phyloP scores from a whole-genome alignment of 2,329 filamentous ascomycete genomes.

The Colletotrichum orbiculare region DNA sequence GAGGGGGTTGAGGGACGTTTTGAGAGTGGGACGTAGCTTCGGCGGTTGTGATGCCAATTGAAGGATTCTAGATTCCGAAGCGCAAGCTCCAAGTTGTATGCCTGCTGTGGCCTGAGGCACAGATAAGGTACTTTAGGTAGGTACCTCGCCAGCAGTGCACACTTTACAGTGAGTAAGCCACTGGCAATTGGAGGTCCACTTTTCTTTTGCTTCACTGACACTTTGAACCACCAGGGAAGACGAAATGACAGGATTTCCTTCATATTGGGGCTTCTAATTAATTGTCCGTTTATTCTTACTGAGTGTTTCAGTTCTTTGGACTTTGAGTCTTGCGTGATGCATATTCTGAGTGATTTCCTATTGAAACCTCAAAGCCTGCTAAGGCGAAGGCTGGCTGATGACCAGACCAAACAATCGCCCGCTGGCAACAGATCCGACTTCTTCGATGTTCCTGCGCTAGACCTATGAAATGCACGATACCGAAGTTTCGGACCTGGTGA shows the following conservation, averaged over 20 bases:
- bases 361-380: too few species aligned
- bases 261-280: not conserved
- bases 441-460: too few species aligned
- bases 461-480: too few species aligned
- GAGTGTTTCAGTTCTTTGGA: too few species aligned
- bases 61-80: slow-evolving; percentile 40
- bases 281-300: too few species aligned
- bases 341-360: too few species aligned
- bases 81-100: slow-evolving; percentile 40
- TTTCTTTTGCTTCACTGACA: not conserved
- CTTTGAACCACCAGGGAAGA: not conserved
- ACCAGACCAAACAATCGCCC: too few species aligned
- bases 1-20: slow-evolving; percentile 46
- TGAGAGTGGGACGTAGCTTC: slow-evolving; percentile 38
- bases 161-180: not conserved
- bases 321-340: too few species aligned
- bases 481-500: too few species aligned
- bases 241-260: slow-evolving; percentile 12
- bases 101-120: slow-evolving; percentile 30
- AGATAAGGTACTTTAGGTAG: not conserved
- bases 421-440: too few species aligned
- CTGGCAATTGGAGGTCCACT: slow-evolving; percentile 18
- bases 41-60: slow-evolving; percentile 49
- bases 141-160: too few species aligned
- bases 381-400: too few species aligned